These are phyloP conservation scores for Mortierella sp. DNA, from an alignment of 371 early-diverging fungal genomes.

Conservation along the genomic window DNA sequence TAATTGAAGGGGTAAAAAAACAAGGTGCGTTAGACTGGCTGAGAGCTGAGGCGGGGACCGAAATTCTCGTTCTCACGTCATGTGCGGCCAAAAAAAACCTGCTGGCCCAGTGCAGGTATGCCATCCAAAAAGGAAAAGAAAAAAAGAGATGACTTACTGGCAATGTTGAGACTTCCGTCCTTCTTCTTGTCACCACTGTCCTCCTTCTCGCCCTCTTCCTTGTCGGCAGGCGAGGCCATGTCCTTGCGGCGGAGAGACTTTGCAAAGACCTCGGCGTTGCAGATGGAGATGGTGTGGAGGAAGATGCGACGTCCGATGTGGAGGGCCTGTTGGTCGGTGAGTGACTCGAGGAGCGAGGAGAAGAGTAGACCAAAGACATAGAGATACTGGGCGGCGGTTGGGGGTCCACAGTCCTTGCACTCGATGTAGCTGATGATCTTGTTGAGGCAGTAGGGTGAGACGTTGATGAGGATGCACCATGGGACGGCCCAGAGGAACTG, in stretches of 20 bases:
- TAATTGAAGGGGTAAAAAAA: background rate
- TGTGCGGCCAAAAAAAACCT: conserved; percentile 5
- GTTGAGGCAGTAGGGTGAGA: conserved; percentile 70
- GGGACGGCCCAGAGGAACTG: conserved; percentile 64
- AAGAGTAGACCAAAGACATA: conserved; percentile 74
- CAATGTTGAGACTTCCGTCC: conserved; percentile 59
- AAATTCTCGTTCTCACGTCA: background rate
- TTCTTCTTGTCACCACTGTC: conserved; percentile 39
- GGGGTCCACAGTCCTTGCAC: conserved; percentile 49
- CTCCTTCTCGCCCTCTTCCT: conserved; percentile 35
- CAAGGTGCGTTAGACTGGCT: background rate
- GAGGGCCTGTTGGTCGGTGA: conserved; percentile 65
- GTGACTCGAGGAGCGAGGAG: conserved; percentile 61
- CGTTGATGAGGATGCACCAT: conserved; percentile 66
- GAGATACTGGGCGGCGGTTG: conserved; percentile 61
- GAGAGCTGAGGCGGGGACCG: background rate
- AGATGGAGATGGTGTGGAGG: conserved; percentile 69
- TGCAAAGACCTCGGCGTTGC: conserved; percentile 70
- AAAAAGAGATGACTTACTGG: conserved; percentile 28
- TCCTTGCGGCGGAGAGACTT: conserved; percentile 72
- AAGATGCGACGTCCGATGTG: conserved; percentile 69
- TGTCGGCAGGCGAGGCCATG: conserved; percentile 54
- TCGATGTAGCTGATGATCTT: conserved; percentile 70
- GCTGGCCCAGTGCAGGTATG: no score
- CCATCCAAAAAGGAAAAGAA: background rate